Percentiles rank a stretch among this genome's conserved stretches.
Conservation (phyloP, 345 rosid genomes). For the Theobroma cacao region DNA sequence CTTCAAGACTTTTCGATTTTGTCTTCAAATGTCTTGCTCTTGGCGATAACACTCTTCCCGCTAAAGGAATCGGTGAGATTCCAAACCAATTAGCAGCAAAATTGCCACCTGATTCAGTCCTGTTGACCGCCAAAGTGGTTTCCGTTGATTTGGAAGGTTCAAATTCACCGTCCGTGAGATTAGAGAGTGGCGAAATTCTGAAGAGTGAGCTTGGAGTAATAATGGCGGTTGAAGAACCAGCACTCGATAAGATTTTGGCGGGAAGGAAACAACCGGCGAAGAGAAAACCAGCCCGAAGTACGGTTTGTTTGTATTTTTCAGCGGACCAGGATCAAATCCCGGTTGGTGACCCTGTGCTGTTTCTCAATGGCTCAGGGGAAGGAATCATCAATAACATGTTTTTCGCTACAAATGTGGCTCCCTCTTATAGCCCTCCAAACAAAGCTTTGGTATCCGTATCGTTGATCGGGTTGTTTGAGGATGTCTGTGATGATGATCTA, state of each 20-base stretch:
- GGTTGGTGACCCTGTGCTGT: slow-evolving; percentile 63
- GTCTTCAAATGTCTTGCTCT: slow-evolving; percentile 90
- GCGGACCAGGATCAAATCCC: slow-evolving; percentile 53
- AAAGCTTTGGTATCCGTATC: slow-evolving; percentile 78
- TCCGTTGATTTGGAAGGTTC: slow-evolving; percentile 45
- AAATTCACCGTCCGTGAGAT: slow-evolving; percentile 35
- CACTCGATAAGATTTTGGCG: slow-evolving; percentile 50
- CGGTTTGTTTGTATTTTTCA: slow-evolving; percentile 77
- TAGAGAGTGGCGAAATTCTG: slow-evolving; percentile 54
- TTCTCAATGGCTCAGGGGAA: slow-evolving; percentile 70
- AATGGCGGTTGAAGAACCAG: slow-evolving; percentile 82
- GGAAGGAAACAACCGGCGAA: slow-evolving; percentile 34
- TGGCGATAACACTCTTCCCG: slow-evolving; percentile 83
- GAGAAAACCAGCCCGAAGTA: slow-evolving; percentile 52
- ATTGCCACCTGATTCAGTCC: slow-evolving; percentile 50
- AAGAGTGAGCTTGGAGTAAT: slow-evolving; percentile 61
- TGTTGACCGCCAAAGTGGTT: slow-evolving; percentile 50
- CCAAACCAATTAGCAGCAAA: slow-evolving; percentile 60
- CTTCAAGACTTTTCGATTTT: slow-evolving; percentile 78
- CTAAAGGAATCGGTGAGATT: slow-evolving; percentile 74
- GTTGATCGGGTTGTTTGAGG: slow-evolving; percentile 65
- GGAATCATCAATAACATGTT: slow-evolving; percentile 94
- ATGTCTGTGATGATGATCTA: slow-evolving; percentile 47
- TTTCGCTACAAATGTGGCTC: slow-evolving; percentile 79
- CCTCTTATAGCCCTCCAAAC: slow-evolving; percentile 62